These are phyloP conservation scores for Tilletiopsis washingtonensis DNA, from an alignment of 1,284 basidiomycete genomes.

Conservation along the genomic window DNA sequence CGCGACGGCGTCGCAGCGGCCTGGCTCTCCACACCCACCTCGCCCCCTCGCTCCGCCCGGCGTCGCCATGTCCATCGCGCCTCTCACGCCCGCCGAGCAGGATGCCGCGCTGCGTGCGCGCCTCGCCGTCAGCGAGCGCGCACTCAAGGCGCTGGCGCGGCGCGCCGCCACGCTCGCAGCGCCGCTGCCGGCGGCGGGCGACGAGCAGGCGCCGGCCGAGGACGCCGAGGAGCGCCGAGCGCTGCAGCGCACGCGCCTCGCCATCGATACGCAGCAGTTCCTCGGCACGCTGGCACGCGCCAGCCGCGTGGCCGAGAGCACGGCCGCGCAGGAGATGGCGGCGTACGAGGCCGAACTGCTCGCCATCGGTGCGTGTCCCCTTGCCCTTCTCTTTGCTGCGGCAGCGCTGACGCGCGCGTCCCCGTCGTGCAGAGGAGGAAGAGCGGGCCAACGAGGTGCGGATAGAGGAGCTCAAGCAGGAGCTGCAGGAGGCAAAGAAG, in stretches of 20 bases:
- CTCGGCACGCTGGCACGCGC: background rate
- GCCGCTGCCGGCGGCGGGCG: background rate
- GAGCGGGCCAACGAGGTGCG: constrained; percentile 11
- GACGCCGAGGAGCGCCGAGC: background rate
- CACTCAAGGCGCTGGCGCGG: background rate
- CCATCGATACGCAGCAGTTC: constrained; percentile 1
- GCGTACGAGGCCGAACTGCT: background rate
- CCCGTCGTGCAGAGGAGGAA: constrained; percentile 8
- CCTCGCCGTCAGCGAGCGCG: constrained; percentile 2
- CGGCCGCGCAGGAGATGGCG: background rate
- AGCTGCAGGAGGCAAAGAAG: constrained; percentile 18
- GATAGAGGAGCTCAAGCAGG: constrained; percentile 20
- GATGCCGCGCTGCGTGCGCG: constrained; percentile 1
- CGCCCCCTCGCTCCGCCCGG: too few species aligned
- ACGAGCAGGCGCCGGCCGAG: too few species aligned
- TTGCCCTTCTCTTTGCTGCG: too few species aligned
- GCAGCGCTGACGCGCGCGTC: too few species aligned
- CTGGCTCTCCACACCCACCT: too few species aligned
- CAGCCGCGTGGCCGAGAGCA: background rate
- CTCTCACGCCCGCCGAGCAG: background rate
- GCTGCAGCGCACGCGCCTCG: too few species aligned
- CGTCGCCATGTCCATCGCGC: too few species aligned
- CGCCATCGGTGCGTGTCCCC: background rate
- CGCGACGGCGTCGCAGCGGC: too few species aligned
- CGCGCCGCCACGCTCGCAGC: background rate